These are phyloP conservation scores for Pichia membranifaciens DNA, from an alignment of 805 yeast species.

Conservation along the genomic window DNA sequence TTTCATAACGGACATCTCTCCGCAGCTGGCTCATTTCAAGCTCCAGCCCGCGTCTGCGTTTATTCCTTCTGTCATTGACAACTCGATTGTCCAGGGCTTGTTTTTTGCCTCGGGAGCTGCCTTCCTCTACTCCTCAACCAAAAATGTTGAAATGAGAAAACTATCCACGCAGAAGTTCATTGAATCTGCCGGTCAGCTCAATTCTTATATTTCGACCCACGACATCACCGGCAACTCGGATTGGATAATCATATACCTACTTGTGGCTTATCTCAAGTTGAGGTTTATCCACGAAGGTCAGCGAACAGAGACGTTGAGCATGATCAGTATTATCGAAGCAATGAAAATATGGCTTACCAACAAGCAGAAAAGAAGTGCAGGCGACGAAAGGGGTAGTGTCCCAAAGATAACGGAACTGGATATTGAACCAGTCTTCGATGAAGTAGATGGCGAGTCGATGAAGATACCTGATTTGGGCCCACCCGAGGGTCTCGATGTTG, in stretches of 20 bases:
- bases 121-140: slow-evolving; percentile 26
- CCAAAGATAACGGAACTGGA: not conserved
- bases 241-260: slow-evolving; percentile 37
- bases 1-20: slow-evolving; percentile 37
- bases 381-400: not conserved
- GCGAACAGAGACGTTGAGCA: slow-evolving; percentile 28
- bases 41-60: slow-evolving; percentile 38
- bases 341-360: slow-evolving; percentile 26
- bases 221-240: slow-evolving; percentile 29
- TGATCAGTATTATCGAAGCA: slow-evolving; percentile 33
- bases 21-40: slow-evolving; percentile 36
- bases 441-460: not conserved
- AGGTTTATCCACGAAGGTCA: slow-evolving; percentile 28
- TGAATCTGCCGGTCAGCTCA: slow-evolving; percentile 17
- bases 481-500: not conserved
- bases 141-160: slow-evolving; percentile 18
- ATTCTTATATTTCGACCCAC: slow-evolving; percentile 19
- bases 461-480: not conserved
- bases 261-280: slow-evolving; percentile 35
- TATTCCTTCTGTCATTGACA: slow-evolving; percentile 31
- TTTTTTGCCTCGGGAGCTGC: slow-evolving; percentile 40
- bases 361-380: slow-evolving; percentile 7
- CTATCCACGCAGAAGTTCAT: slow-evolving; percentile 22
- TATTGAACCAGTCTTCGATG: not conserved
- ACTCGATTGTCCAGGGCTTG: slow-evolving; percentile 28